Conservation (phyloP, 2,329 filamentous ascomycete species). For the Colletotrichum sp. region DNA sequence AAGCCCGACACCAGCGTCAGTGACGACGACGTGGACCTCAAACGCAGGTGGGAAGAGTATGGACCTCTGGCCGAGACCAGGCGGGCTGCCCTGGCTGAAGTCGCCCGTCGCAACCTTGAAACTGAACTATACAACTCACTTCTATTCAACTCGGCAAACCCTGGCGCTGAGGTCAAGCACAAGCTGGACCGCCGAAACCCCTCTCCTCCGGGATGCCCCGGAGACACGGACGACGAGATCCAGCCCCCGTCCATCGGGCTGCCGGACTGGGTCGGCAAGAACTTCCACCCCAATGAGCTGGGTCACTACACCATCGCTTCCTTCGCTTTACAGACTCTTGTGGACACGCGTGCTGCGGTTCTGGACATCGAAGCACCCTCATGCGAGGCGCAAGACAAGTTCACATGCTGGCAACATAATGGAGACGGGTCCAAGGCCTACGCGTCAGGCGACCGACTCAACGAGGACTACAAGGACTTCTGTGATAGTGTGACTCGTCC, state of each 20-base stretch:
- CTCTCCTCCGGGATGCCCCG: conserved; percentile 30
- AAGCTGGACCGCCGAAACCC: conserved; percentile 29
- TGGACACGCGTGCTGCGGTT: background rate
- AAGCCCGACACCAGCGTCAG: conserved; percentile 27
- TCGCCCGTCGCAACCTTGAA: background rate
- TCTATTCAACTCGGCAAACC: conserved; percentile 26
- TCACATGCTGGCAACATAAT: conserved; percentile 30
- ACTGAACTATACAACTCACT: conserved; percentile 24
- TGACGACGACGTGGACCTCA: background rate
- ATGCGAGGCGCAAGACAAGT: conserved; percentile 18
- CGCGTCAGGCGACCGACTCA: conserved; percentile 24
- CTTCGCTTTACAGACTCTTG: conserved; percentile 23
- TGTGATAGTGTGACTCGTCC: conserved; percentile 27
- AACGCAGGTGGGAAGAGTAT: background rate
- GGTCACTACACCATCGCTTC: conserved; percentile 33
- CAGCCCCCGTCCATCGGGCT: conserved; percentile 26
- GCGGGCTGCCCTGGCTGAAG: background rate
- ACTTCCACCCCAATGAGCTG: conserved; percentile 37
- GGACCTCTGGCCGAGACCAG: background rate
- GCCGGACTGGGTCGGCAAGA: conserved; percentile 33
- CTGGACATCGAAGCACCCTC: background rate
- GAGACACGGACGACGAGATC: conserved; percentile 4
- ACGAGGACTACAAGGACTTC: conserved; percentile 31
- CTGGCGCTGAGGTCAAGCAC: conserved; percentile 25
- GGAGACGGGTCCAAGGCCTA: conserved; percentile 25